Evolutionary conservation across 495 filamentous ascomycete species (phyloP), one percentile per base, ranked within the genome.

Genomic region (Penicillium paradoxum): DNA sequence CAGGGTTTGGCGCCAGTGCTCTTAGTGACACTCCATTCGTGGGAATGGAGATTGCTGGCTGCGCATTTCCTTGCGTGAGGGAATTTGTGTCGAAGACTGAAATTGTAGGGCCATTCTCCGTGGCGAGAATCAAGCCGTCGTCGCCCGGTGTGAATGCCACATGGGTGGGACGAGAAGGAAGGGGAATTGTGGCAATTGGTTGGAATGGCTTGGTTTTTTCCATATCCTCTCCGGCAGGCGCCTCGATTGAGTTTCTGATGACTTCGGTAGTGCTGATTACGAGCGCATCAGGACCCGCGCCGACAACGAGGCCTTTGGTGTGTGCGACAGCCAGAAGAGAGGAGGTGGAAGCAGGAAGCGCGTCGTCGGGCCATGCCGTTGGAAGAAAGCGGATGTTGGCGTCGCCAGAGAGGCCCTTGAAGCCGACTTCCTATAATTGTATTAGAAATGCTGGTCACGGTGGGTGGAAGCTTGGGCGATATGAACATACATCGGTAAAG

Each of bases 131-230:
- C 41, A 99, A 74, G 51, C 85, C 91, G 46, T 81, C 81, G 64
- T 96, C 95, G 58, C 90, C 85, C 41, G 87, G 81, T 0, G 89
- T 90, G 62, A 97, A 99, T 22, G 85, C 87, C 7, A 97, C 77
- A 67, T 99, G 95, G 5, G 90, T 92, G 39, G 96, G 80, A 58
- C 88, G 79, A 56, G 84, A 79, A 6, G 85, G 82, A 42, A 96
- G 71, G 6, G 84, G 73, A 11, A 97, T 74, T 33, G 77, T 87
- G 19, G 87, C 72, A 55, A 89, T 82, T 22, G 93, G 87, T 39
- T 80, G 77, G 62, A 95, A 97, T 1, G 79, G 63, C 55, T 86
- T 86, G 34, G 83, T 73, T 56, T 88, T 83, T 7, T 63, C 54
- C 57, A 78, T 81, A 18, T 82, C 81, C 50, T 75, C 79, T 21